These are phyloP conservation scores for Ceriops decandra DNA, from an alignment of 345 rosid genomes.

Conservation along the genomic window DNA sequence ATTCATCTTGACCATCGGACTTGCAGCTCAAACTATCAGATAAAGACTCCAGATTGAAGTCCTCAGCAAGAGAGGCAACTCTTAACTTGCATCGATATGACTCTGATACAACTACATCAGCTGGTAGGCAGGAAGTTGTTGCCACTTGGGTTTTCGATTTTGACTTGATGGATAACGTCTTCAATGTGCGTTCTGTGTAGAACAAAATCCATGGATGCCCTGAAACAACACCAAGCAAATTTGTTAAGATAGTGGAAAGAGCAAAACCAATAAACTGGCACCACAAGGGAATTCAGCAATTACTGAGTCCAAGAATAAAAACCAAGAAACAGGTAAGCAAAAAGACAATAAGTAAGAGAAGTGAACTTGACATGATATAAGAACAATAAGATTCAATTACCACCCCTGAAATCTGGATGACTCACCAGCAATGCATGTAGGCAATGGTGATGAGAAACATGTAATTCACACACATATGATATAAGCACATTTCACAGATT, in stretches of 20 bases:
- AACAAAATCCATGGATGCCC: slow-evolving; percentile 93
- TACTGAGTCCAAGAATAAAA: neutral
- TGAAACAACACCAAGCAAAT: slow-evolving; percentile 24
- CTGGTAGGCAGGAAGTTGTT: slow-evolving; percentile 18
- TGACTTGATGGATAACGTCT: slow-evolving; percentile 54
- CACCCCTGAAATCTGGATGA: neutral
- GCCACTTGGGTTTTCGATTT: slow-evolving; percentile 61
- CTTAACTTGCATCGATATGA: slow-evolving; percentile 23
- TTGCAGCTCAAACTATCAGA: slow-evolving; percentile 45
- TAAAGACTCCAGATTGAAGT: slow-evolving; percentile 18
- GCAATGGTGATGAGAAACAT: neutral
- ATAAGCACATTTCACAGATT: neutral
- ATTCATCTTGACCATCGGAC: slow-evolving; percentile 76
- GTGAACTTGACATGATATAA: neutral
- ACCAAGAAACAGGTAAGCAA: too few species aligned
- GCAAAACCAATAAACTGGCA: slow-evolving; percentile 31
- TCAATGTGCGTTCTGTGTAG: slow-evolving; percentile 70
- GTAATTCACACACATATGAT: neutral
- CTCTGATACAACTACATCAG: slow-evolving; percentile 21
- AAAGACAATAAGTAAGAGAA: neutral
- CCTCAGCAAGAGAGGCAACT: slow-evolving; percentile 17
- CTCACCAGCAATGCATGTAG: neutral
- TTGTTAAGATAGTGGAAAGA: neutral
- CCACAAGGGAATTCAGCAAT: slow-evolving; percentile 69
- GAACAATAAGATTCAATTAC: neutral